phyloP scores from a whole-genome alignment of 805 yeast genomes.

The Barnettozyma vustinii region DNA sequence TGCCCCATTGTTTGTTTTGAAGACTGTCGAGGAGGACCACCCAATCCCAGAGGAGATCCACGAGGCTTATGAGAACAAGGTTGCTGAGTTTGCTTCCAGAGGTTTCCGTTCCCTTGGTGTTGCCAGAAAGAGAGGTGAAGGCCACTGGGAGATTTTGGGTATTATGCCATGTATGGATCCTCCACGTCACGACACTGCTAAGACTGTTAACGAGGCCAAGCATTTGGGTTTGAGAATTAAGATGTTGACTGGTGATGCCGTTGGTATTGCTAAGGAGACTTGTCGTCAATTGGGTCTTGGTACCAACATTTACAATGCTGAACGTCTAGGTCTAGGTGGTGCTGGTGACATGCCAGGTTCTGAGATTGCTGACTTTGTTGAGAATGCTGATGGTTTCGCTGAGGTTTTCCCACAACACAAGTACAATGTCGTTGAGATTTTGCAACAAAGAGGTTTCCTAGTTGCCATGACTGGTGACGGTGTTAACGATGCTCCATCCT shows the following conservation, averaged over 20 bases:
- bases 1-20: slow-evolving; percentile 94
- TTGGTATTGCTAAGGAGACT: slow-evolving; percentile 97
- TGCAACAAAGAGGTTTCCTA: slow-evolving; percentile 93
- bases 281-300: slow-evolving; percentile 97
- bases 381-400: slow-evolving; percentile 97
- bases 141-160: slow-evolving; percentile 96
- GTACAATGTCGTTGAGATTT: slow-evolving; percentile 91
- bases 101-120: slow-evolving; percentile 99
- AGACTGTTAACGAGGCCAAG: slow-evolving; percentile 89
- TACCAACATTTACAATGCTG: slow-evolving; percentile 94
- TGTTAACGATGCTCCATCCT: slow-evolving; percentile 96
- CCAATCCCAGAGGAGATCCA: slow-evolving; percentile 91
- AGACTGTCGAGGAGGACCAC: slow-evolving; percentile 96
- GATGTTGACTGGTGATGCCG: slow-evolving; percentile 99
- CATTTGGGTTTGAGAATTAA: slow-evolving; percentile 88
- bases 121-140: slow-evolving; percentile 98
- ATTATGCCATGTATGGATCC: slow-evolving; percentile 99
- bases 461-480: slow-evolving; percentile 99
- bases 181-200: slow-evolving; percentile 97
- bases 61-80: slow-evolving; percentile 94
- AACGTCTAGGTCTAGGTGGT: slow-evolving; percentile 93
- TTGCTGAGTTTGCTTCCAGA: slow-evolving; percentile 95
- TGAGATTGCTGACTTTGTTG: slow-evolving; percentile 94
- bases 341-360: slow-evolving; percentile 94
- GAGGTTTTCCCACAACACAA: slow-evolving; percentile 98